Evolutionary conservation across 306 rosid species (phyloP).

Genomic region (Cucurbita moschata): DNA sequence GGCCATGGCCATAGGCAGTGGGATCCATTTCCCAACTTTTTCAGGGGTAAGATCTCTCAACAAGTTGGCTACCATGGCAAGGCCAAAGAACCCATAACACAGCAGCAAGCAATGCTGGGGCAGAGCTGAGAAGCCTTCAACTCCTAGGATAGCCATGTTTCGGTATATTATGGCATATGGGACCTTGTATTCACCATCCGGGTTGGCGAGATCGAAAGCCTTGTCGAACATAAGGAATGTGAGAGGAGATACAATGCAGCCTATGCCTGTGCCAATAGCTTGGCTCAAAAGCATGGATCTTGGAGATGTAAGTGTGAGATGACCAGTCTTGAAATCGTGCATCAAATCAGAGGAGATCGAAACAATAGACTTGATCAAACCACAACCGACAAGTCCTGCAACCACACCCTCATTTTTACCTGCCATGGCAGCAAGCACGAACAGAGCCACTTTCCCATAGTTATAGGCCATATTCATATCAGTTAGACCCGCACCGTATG

Average conservation of each 20-base stretch:
- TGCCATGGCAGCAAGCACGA: conserved; percentile 64
- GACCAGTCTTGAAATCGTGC: conserved; percentile 94
- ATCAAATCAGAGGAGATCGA: conserved; percentile 89
- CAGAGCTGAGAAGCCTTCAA: conserved; percentile 81
- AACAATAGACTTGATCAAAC: conserved; percentile 81
- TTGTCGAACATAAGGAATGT: conserved; percentile 85
- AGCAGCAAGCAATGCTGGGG: conserved; percentile 80
- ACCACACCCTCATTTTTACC: conserved; percentile 65
- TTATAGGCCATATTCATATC: conserved; percentile 98
- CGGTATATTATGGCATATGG: conserved; percentile 86
- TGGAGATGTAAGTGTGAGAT: conserved; percentile 86
- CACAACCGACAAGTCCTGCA: conserved; percentile 94
- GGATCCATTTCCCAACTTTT: conserved; percentile 46
- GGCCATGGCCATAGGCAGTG: conserved; percentile 99
- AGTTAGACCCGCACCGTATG: conserved; percentile 90
- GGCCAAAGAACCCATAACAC: conserved; percentile 65
- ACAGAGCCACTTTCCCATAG: conserved; percentile 96
- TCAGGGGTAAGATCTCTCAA: conserved; percentile 51
- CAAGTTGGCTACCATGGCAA: conserved; percentile 64
- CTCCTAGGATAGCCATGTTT: conserved; percentile 94
- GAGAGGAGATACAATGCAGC: conserved; percentile 82
- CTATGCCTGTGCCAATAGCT: conserved; percentile 86
- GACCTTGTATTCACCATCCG: conserved; percentile 80
- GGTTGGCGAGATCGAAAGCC: conserved; percentile 80
- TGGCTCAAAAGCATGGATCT: conserved; percentile 87